Percentiles rank a stretch among this genome's conserved stretches.
Evolutionary conservation across 2,329 filamentous ascomycete species (phyloP).

Genomic region (Scedosporium boydii): DNA sequence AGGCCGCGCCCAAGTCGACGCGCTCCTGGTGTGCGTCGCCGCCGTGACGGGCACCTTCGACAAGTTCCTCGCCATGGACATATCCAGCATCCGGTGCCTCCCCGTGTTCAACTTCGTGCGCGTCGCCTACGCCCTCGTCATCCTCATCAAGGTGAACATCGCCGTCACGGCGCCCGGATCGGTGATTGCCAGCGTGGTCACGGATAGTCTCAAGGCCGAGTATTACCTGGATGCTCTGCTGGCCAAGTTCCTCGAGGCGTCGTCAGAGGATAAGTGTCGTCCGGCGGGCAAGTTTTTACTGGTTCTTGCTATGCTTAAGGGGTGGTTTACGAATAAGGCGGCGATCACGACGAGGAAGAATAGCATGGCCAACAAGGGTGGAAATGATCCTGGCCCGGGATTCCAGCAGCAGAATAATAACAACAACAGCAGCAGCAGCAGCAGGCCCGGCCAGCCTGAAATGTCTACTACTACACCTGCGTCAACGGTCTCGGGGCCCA

Average conservation of each 20-base stretch:
- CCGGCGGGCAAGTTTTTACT: conserved; percentile 62
- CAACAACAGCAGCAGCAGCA: neutral
- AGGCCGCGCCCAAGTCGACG: conserved; percentile 49
- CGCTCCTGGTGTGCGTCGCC: conserved; percentile 55
- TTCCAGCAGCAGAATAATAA: neutral
- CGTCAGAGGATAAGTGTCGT: conserved; percentile 53
- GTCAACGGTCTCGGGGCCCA: no score
- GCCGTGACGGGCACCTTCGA: conserved; percentile 60
- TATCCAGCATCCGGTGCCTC: conserved; percentile 49
- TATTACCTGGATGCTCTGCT: conserved; percentile 62
- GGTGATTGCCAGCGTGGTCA: conserved; percentile 61
- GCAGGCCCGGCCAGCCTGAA: neutral
- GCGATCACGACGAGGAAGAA: neutral
- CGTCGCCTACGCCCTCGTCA: conserved; percentile 61
- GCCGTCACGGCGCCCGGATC: conserved; percentile 53
- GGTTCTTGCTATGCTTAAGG: conserved; percentile 59
- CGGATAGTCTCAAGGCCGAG: conserved; percentile 54
- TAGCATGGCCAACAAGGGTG: neutral
- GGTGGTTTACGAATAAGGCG: conserved; percentile 44
- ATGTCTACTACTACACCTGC: neutral
- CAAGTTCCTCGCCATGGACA: conserved; percentile 52
- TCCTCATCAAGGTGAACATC: conserved; percentile 66
- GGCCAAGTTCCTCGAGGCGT: conserved; percentile 55
- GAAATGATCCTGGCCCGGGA: neutral
- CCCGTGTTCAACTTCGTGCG: conserved; percentile 65